phyloP scores from a whole-genome alignment of 2,329 filamentous ascomycete genomes.

The Calonectria pseudoreteaudii region DNA sequence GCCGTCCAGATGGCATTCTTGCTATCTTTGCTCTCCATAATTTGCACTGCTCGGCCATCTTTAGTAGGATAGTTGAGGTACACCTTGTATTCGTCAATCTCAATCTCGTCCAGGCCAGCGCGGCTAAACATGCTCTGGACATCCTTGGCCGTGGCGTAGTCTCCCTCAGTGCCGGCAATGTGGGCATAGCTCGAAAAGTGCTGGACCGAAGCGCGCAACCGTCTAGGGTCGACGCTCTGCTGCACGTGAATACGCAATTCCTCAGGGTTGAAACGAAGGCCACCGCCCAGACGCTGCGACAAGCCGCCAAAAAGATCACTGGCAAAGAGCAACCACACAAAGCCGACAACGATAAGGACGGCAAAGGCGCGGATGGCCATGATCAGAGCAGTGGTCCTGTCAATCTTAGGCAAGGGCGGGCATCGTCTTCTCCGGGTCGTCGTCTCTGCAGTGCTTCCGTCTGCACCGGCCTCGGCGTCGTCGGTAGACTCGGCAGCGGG shows the following conservation, averaged over 20 bases:
- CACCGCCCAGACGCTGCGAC: constrained; percentile 70
- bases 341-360: constrained; percentile 77
- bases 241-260: constrained; percentile 82
- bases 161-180: constrained; percentile 93
- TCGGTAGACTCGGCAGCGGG: constrained; percentile 33
- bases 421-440: constrained; percentile 40
- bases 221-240: constrained; percentile 74
- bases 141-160: constrained; percentile 87
- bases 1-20: constrained; percentile 79
- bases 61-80: constrained; percentile 91
- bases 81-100: constrained; percentile 83
- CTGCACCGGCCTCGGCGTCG: constrained; percentile 40
- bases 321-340: constrained; percentile 88
- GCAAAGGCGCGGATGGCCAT: constrained; percentile 80
- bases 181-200: constrained; percentile 89
- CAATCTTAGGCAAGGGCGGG: constrained; percentile 51
- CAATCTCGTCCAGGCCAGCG: constrained; percentile 80
- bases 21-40: constrained; percentile 74
- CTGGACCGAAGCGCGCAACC: constrained; percentile 78
- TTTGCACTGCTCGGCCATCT: constrained; percentile 82
- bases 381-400: constrained; percentile 62
- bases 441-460: constrained; percentile 43
- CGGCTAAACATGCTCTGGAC: constrained; percentile 81
- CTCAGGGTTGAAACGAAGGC: constrained; percentile 83
- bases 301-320: constrained; percentile 83